Percentiles rank a stretch among this genome's conserved stretches.
Conservation (phyloP, 2,329 filamentous ascomycete genomes). For the Diaporthe vaccinii region DNA sequence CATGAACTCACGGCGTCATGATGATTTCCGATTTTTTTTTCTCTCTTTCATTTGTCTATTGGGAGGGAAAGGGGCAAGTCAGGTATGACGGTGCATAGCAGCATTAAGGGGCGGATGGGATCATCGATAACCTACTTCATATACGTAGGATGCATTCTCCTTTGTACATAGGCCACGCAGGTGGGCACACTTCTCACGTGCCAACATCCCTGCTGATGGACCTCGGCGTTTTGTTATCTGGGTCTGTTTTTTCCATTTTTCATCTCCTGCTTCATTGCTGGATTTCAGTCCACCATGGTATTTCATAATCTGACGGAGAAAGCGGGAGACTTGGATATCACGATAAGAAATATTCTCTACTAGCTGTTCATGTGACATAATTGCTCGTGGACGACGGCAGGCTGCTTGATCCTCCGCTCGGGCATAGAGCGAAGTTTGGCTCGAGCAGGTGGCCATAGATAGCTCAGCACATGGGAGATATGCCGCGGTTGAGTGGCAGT, state of each 20-base stretch:
- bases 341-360: background rate
- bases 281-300: conserved; percentile 1
- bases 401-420: too few relatives aligned
- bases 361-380: background rate
- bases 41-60: background rate
- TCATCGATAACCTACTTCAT: conserved; percentile 2
- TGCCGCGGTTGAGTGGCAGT: background rate
- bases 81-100: conserved; percentile 26
- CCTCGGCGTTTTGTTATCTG: conserved; percentile 3
- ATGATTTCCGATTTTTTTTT: background rate
- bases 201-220: background rate
- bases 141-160: background rate
- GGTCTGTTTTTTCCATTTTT: background rate
- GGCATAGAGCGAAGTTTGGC: background rate
- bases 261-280: background rate
- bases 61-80: conserved; percentile 7
- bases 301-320: conserved; percentile 13
- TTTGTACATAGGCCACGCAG: conserved; percentile 28
- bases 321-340: background rate
- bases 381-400: background rate
- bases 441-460: background rate
- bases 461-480: background rate
- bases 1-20: conserved; percentile 29
- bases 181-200: background rate
- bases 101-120: conserved; percentile 21